These are phyloP conservation scores for Myriangium duriaei DNA, from an alignment of 2,329 filamentous ascomycete genomes.

Conservation along the genomic window DNA sequence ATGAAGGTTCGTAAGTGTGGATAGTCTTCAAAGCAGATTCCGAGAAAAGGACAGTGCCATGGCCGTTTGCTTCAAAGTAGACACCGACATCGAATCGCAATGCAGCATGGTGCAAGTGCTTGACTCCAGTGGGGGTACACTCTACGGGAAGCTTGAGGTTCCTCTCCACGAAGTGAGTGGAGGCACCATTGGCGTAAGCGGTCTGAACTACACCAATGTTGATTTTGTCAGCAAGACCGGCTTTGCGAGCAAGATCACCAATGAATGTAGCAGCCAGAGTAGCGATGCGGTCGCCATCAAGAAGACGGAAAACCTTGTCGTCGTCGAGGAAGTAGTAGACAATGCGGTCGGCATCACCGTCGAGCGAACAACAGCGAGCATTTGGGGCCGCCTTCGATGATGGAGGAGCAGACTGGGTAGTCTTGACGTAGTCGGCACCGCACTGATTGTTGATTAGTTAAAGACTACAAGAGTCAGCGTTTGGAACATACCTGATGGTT, in stretches of 20 bases:
- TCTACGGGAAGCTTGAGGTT: slow-evolving; percentile 79
- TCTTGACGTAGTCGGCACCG: slow-evolving; percentile 96
- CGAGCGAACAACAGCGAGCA: slow-evolving; percentile 77
- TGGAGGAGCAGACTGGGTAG: slow-evolving; percentile 79
- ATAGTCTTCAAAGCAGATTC: slow-evolving; percentile 69
- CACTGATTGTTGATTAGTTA: slow-evolving; percentile 42
- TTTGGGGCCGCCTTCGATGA: slow-evolving; percentile 63
- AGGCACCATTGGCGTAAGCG: slow-evolving; percentile 92
- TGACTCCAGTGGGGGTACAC: slow-evolving; percentile 90
- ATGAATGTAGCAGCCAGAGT: slow-evolving; percentile 91
- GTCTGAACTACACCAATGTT: slow-evolving; percentile 94
- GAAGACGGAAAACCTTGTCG: slow-evolving; percentile 72
- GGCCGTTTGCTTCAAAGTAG: slow-evolving; percentile 97
- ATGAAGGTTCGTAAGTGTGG: slow-evolving; percentile 67
- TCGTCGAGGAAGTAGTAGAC: slow-evolving; percentile 89
- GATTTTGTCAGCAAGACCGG: slow-evolving; percentile 65
- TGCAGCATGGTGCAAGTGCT: slow-evolving; percentile 95
- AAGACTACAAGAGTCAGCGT: not conserved
- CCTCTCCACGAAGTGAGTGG: slow-evolving; percentile 82
- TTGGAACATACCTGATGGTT: slow-evolving; percentile 66
- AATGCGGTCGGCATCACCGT: slow-evolving; percentile 89
- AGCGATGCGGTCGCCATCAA: slow-evolving; percentile 94
- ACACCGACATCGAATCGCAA: slow-evolving; percentile 89
- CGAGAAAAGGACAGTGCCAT: slow-evolving; percentile 93
- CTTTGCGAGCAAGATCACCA: slow-evolving; percentile 69